Percentiles rank a stretch among this genome's conserved stretches.
Conservation (phyloP, 176 grass and related monocot genomes). For the Themeda triandra region DNA sequence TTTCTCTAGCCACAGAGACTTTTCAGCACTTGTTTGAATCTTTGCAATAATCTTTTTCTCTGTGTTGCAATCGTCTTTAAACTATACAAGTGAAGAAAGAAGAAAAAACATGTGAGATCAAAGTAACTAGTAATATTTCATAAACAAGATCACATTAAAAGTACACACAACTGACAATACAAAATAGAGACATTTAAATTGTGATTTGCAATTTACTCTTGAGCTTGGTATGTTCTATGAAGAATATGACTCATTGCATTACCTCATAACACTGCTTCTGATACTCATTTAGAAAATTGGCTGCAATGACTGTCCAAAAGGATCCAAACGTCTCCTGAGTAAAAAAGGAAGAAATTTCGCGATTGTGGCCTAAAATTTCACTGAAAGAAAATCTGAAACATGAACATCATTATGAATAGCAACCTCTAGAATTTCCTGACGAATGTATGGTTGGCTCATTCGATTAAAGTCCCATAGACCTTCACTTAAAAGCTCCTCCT, state of each 20-base stretch:
- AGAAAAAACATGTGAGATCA: background rate
- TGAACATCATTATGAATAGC: slow-evolving; percentile 4
- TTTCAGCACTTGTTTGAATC: slow-evolving; percentile 77
- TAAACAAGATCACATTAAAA: background rate
- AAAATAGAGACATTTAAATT: slow-evolving; percentile 8
- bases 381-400: background rate
- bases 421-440: slow-evolving; percentile 77
- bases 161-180: background rate
- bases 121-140: background rate
- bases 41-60: slow-evolving; percentile 94
- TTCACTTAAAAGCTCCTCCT: slow-evolving; percentile 95
- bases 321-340: slow-evolving; percentile 86
- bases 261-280: slow-evolving; percentile 90
- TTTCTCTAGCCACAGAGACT: slow-evolving; percentile 82
- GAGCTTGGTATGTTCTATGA: slow-evolving; percentile 5
- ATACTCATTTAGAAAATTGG: slow-evolving; percentile 84
- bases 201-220: background rate
- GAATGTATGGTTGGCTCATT: slow-evolving; percentile 87
- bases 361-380: slow-evolving; percentile 20
- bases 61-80: slow-evolving; percentile 97
- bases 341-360: slow-evolving; percentile 31
- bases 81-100: slow-evolving; percentile 53
- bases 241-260: slow-evolving; percentile 24
- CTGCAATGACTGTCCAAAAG: slow-evolving; percentile 75
- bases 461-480: slow-evolving; percentile 97